These are phyloP conservation scores for Tylopilus sp. DNA, from an alignment of 768 basidiomycete genomes.

Conservation along the genomic window DNA sequence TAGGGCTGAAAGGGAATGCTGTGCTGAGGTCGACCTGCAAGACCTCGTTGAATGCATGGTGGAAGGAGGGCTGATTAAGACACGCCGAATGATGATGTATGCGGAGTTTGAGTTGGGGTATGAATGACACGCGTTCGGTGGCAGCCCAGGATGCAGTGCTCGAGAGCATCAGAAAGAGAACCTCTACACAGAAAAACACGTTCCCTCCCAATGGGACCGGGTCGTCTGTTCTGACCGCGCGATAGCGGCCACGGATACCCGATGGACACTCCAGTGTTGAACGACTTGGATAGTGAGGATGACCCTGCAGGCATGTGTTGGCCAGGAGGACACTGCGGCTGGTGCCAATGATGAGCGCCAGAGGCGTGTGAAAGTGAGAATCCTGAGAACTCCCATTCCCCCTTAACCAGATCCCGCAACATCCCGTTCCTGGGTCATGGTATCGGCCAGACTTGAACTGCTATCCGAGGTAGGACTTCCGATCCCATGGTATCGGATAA, in stretches of 20 bases:
- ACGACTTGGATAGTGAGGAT: neutral
- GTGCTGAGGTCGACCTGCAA: neutral
- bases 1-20: neutral
- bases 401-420: neutral
- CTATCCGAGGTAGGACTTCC: no score
- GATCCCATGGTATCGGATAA: no score
- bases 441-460: no score
- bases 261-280: neutral
- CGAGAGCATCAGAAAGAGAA: neutral
- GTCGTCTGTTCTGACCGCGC: neutral
- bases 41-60: constrained; percentile 1
- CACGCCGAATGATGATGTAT: neutral
- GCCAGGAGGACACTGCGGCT: neutral
- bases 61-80: neutral
- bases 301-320: constrained; percentile 17
- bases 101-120: neutral
- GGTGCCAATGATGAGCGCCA: constrained; percentile 1
- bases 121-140: constrained; percentile 12
- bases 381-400: no score
- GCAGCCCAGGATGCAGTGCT: neutral
- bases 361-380: no score
- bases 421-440: neutral
- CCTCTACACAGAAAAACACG: neutral
- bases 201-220: constrained; percentile 2
- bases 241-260: neutral